phyloP scores from a whole-genome alignment of 495 filamentous ascomycete genomes.

The Aspergillus avenaceus region DNA sequence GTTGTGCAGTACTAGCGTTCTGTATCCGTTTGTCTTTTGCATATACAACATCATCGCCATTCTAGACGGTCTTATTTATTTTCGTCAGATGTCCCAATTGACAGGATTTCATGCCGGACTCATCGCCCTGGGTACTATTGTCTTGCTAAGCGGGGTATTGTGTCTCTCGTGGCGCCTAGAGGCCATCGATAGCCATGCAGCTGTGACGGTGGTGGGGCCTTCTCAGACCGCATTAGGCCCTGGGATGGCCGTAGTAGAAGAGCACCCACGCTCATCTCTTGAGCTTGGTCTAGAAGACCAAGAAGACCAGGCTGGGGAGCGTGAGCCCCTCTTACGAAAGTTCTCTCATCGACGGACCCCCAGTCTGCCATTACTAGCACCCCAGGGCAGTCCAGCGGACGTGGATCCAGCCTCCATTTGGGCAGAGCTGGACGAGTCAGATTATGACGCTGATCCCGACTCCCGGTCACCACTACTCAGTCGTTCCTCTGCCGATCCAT shows the following conservation, averaged over 20 bases:
- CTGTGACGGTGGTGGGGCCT: slow-evolving; percentile 35
- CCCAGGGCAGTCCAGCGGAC: slow-evolving; percentile 27
- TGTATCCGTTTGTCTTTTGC: slow-evolving; percentile 98
- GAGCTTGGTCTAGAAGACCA: slow-evolving; percentile 27
- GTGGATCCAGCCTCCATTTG: slow-evolving; percentile 45
- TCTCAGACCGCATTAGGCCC: slow-evolving; percentile 40
- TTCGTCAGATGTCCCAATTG: slow-evolving; percentile 79
- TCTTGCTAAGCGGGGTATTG: slow-evolving; percentile 83
- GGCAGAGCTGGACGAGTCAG: slow-evolving; percentile 49
- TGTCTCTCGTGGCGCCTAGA: slow-evolving; percentile 92
- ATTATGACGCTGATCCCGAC: slow-evolving; percentile 20
- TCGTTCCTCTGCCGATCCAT: slow-evolving; percentile 14
- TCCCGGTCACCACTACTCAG: slow-evolving; percentile 9
- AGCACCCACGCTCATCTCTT: slow-evolving; percentile 21
- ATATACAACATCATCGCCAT: slow-evolving; percentile 99
- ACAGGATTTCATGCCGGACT: slow-evolving; percentile 70
- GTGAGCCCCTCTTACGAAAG: slow-evolving; percentile 33
- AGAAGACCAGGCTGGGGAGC: slow-evolving; percentile 32
- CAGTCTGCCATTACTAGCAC: slow-evolving; percentile 32
- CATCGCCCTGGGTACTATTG: slow-evolving; percentile 80
- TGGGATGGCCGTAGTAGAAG: slow-evolving; percentile 42
- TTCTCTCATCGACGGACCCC: slow-evolving; percentile 32
- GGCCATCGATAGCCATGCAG: slow-evolving; percentile 57
- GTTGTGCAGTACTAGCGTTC: slow-evolving; percentile 88
- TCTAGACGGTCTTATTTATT: slow-evolving; percentile 95